A percentile compares a stretch with the other conserved stretches of the same genome.
phyloP scores from a whole-genome alignment of 2,329 filamentous ascomycete species.

The Arthrinium phaeospermum region DNA sequence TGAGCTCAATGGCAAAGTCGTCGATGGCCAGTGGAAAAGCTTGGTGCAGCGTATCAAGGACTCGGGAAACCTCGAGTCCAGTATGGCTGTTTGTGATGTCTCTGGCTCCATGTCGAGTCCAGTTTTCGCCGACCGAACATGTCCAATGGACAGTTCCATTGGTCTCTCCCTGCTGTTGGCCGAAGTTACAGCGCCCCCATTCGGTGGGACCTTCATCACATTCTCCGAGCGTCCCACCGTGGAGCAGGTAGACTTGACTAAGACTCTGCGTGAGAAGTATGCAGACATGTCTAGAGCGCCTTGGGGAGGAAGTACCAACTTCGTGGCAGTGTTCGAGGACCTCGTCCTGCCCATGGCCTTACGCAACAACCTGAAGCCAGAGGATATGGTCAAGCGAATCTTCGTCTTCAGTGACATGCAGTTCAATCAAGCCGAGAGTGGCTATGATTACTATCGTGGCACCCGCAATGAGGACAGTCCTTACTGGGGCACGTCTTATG shows the following conservation, averaged over 20 bases:
- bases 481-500: constrained; percentile 52
- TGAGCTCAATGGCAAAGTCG: constrained; percentile 43
- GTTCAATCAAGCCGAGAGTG: constrained; percentile 49
- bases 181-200: constrained; percentile 57
- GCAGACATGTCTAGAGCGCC: constrained; percentile 31
- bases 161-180: constrained; percentile 62
- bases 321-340: constrained; percentile 58
- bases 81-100: constrained; percentile 64
- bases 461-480: not conserved
- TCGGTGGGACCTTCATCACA: constrained; percentile 60
- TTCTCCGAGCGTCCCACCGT: constrained; percentile 52
- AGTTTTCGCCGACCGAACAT: constrained; percentile 50
- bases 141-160: constrained; percentile 58
- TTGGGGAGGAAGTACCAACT: constrained; percentile 53
- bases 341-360: constrained; percentile 61
- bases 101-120: constrained; percentile 56
- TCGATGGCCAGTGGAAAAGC: constrained; percentile 60
- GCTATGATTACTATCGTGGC: too few species aligned
- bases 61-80: constrained; percentile 56
- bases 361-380: constrained; percentile 52
- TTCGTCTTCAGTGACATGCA: constrained; percentile 69
- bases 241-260: constrained; percentile 44
- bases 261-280: constrained; percentile 50
- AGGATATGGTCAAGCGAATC: constrained; percentile 66
- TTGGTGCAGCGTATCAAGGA: constrained; percentile 63